Conservation (phyloP, 1,139 yeast genomes). For the Geotrichum reessii region DNA sequence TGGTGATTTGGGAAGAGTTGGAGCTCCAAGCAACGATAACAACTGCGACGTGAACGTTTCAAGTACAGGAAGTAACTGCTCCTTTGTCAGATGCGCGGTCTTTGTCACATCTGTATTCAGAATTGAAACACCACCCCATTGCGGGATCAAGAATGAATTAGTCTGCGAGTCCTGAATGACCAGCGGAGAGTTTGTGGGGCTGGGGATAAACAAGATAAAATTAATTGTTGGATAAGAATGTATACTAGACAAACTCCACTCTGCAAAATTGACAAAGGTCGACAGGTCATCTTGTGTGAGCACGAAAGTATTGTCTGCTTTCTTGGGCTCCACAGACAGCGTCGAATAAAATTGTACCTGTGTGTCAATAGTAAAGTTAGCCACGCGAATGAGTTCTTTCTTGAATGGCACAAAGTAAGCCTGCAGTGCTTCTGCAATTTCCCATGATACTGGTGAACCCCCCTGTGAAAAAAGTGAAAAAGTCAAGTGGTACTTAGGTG, state of each 20-base stretch:
- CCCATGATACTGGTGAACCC: constrained; percentile 54
- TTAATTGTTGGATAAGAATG: constrained; percentile 57
- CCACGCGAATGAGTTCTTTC: constrained; percentile 39
- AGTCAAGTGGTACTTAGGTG: constrained; percentile 60
- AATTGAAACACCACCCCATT: constrained; percentile 66
- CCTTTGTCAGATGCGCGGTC: constrained; percentile 34
- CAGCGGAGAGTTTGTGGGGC: constrained; percentile 43
- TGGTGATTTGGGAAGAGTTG: constrained; percentile 49
- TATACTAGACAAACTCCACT: constrained; percentile 57
- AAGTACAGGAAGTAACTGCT: constrained; percentile 52
- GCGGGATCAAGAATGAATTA: constrained; percentile 75
- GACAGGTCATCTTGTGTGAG: constrained; percentile 44
- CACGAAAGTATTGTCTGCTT: constrained; percentile 21
- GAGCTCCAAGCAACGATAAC: constrained; percentile 65
- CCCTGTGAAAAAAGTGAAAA: constrained; percentile 59
- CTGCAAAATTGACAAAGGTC: constrained; percentile 70
- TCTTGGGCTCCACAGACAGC: constrained; percentile 27
- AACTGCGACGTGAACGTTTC: constrained; percentile 72
- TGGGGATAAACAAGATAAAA: constrained; percentile 62
- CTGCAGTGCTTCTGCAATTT: constrained; percentile 44
- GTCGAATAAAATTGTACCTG: constrained; percentile 68
- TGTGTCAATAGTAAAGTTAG: constrained; percentile 71
- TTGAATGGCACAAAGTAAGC: constrained; percentile 45
- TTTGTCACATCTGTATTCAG: constrained; percentile 22
- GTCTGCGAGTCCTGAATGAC: constrained; percentile 30